These are phyloP conservation scores for Endothia cerciana DNA, from an alignment of 2,329 filamentous ascomycete species.

Conservation along the genomic window DNA sequence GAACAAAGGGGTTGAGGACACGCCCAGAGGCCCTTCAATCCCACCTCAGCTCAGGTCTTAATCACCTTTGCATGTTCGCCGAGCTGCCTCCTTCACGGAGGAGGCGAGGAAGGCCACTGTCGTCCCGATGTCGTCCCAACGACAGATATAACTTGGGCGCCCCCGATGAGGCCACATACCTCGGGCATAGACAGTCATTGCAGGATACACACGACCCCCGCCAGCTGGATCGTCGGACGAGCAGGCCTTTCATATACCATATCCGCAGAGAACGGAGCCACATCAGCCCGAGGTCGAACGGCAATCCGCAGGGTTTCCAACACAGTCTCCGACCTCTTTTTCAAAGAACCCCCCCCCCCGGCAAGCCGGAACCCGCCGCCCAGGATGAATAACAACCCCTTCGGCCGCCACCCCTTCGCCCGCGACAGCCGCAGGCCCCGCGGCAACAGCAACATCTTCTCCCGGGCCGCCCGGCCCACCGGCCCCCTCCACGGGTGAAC, in stretches of 20 bases:
- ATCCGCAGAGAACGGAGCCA: no score
- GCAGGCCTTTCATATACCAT: neutral
- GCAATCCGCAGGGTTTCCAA: neutral
- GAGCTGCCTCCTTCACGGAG: neutral
- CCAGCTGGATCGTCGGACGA: neutral
- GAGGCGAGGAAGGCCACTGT: neutral
- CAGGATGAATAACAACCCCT: neutral
- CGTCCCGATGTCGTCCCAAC: neutral
- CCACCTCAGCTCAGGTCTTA: neutral
- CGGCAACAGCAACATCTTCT: neutral
- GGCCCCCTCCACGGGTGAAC: neutral
- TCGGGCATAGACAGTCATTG: no score
- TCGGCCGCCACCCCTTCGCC: neutral
- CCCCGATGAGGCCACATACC: no score
- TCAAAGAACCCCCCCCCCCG: no score
- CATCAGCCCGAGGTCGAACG: no score
- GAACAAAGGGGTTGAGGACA: neutral
- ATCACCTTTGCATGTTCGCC: no score
- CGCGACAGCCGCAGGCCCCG: neutral
- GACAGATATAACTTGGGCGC: neutral
- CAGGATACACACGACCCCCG: no score
- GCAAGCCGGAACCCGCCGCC: no score
- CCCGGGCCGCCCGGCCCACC: neutral
- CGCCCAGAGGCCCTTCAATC: neutral
- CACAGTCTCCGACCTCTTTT: no score